Base-by-base conservation (phyloP, 352 stramenopile species). In the Globisporangium apiculatum region DNA sequence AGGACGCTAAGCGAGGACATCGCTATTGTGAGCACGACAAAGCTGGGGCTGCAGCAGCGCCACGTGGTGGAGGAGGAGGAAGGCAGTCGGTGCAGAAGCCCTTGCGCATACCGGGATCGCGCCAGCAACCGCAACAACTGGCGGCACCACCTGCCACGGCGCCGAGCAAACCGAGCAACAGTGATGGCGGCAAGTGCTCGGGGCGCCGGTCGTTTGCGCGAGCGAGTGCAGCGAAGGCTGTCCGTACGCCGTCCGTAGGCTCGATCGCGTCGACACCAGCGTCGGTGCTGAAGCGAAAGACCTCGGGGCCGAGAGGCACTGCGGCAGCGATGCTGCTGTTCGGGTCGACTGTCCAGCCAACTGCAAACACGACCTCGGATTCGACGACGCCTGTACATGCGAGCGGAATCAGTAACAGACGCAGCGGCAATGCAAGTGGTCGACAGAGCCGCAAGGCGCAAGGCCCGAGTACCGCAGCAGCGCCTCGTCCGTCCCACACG, bases 301-400 rank as follows among this genome's bases (percentile, higher is more conserved):
- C 46, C 10, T 54, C 45, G 0, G 24, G 42, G 14, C 18, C 42
- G 8, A 58, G 55, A 24, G 5, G 12, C 7, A 55, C 46, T 4
- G 41, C 43, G 10, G 60, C 58, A 15, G 58, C 51, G 14, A 46
- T 58, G 58, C 14, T 66, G 15, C 47, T 68, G 12, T 62, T 65
- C 58, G 58, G 48, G 0, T 36, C 48, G 15, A n/a, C 43, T 9
- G 24, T 14, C 1, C 18, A 37, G 12, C 10, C 18, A 0, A 9
- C 46, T 5, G 5, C 15, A 11, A 48, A 0, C 7, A 46, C 51
- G 1, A n/a, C n/a, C 7, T 17, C 37, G 38, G 48, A 31, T 31
- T 31, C 24, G 24, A 31, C 24, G 24, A 31, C 24, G 24, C 24
- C 51, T 38, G 8, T 17, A n/a, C 7, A 35, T 48, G 51, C 51